Percentiles rank a stretch among this genome's conserved stretches.
Conservation (phyloP, 75 land plant genomes). For the Ceratopteris richardii region DNA sequence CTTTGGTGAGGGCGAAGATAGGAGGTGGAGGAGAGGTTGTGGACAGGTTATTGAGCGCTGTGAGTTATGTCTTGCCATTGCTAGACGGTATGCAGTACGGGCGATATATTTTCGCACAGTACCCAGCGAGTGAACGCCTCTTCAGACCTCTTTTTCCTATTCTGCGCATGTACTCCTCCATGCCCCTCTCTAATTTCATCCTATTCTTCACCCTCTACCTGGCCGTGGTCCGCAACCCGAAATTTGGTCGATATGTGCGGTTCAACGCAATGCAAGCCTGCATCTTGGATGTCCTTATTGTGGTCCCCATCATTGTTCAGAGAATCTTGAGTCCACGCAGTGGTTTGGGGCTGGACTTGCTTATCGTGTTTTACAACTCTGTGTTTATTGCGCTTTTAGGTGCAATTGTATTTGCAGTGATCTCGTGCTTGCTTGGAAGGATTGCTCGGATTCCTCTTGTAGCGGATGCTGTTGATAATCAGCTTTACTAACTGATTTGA, state of each 20-base stretch:
- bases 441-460: conserved; percentile 84
- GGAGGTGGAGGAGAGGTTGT: conserved; percentile 24
- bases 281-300: conserved; percentile 70
- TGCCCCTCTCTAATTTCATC: conserved; percentile 73
- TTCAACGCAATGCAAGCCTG: conserved; percentile 97
- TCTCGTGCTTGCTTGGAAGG: conserved; percentile 58
- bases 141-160: conserved; percentile 69
- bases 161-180: conserved; percentile 47
- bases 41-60: conserved; percentile 67
- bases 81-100: conserved; percentile 90
- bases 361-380: conserved; percentile 37
- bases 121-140: conserved; percentile 32
- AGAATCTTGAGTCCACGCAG: conserved; percentile 40
- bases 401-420: conserved; percentile 54
- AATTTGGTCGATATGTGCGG: conserved; percentile 57
- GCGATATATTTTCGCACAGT: conserved; percentile 54
- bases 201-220: conserved; percentile 85
- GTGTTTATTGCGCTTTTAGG: conserved; percentile 47
- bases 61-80: conserved; percentile 71
- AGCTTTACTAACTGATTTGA: conserved; percentile 16
- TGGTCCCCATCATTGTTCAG: conserved; percentile 53
- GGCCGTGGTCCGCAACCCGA: conserved; percentile 67
- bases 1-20: conserved; percentile 2
- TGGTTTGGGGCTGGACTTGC: conserved; percentile 38
- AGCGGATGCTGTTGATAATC: conserved; percentile 74